Evolutionary conservation across 805 yeast genomes (phyloP).

Genomic region (Jamesozyma hellenica): DNA sequence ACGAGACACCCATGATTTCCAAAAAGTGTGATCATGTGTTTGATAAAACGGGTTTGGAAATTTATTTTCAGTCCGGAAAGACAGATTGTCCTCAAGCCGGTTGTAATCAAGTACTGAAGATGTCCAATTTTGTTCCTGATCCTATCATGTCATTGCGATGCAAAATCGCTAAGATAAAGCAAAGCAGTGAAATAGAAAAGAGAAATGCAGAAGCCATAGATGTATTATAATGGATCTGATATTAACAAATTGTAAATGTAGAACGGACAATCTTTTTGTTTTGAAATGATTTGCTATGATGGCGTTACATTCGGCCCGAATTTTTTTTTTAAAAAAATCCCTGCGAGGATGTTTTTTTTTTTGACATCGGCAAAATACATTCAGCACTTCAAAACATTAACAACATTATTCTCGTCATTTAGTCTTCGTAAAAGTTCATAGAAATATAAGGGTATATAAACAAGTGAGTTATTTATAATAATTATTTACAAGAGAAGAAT

Average conservation of each 20-base stretch:
- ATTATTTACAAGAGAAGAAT: too few relatives aligned
- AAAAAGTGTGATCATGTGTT: constrained; percentile 51
- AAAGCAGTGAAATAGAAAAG: not conserved
- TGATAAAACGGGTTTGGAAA: constrained; percentile 39
- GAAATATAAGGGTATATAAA: too few relatives aligned
- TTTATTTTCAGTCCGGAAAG: constrained; percentile 21
- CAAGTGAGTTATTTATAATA: too few relatives aligned
- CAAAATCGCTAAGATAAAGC: constrained; percentile 19
- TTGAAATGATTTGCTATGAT: too few relatives aligned
- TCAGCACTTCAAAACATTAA: too few relatives aligned
- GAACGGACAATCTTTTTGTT: too few relatives aligned
- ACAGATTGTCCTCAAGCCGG: constrained; percentile 52
- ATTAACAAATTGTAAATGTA: not conserved
- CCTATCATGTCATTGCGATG: constrained; percentile 48
- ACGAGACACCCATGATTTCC: constrained; percentile 47
- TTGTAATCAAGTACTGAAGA: constrained; percentile 34
- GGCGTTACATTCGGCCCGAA: too few relatives aligned
- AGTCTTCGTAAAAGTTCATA: too few relatives aligned
- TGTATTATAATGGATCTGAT: constrained; percentile 1
- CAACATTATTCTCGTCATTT: too few relatives aligned
- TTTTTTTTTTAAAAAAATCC: too few relatives aligned
- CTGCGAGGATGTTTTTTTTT: too few relatives aligned
- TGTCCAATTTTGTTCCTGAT: constrained; percentile 37
- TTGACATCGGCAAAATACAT: too few relatives aligned
- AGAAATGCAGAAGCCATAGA: constrained; percentile 5